Base-by-base conservation (phyloP, 192 early-diverging fungal species). In the Gaertneriomyces sp. region DNA sequence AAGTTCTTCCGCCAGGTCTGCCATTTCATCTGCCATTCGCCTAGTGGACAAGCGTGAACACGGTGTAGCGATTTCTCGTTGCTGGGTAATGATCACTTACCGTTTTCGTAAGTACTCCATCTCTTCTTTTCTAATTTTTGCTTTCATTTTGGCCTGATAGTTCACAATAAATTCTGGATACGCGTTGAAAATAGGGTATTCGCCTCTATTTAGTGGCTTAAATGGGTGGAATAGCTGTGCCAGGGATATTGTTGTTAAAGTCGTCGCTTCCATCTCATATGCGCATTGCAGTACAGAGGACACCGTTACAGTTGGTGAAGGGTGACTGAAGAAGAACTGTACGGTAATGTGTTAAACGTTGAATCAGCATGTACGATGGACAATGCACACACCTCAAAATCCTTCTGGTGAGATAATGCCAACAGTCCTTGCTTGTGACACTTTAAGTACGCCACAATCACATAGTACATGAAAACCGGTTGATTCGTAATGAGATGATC, bases 131-230 rank as follows among this genome's bases (percentile, higher is more conserved):
- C 74, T 61, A 8, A 85, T 80, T 61, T 67, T 64, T 49, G 79
- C 81, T 46, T 70, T 70, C 70, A 85, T 68, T 52, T 71, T 58
- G 19, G 61, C 72, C 59, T 79, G 78, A 61, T 83, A 85, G 59
- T 81, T 75, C 44, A 85, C 76, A 17, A 85, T 83, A 53, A 76
- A 84, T 20, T 71, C 58, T 7, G 83, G 83, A 56, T 71, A 83
- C 52, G 69, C 50, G 52, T 84, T 81, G 59, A 83, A 79, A 42
- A 84, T 45, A 2, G 79, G 76, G 70, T 85, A 85, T 40, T 77
- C 74, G 8, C 79, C 81, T n/a, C 45, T 8, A 10, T 60, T 44
- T 33, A 77, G 42, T 7, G 79, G 83, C 45, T 44, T 45, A 52
- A 84, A 85, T 9, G 73, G 60, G 6, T 58, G 38, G 5, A 81